Percentiles rank a stretch among this genome's conserved stretches.
Conservation (phyloP, 2,329 filamentous ascomycete genomes). For the Ophiostoma himal-ulmi region DNA sequence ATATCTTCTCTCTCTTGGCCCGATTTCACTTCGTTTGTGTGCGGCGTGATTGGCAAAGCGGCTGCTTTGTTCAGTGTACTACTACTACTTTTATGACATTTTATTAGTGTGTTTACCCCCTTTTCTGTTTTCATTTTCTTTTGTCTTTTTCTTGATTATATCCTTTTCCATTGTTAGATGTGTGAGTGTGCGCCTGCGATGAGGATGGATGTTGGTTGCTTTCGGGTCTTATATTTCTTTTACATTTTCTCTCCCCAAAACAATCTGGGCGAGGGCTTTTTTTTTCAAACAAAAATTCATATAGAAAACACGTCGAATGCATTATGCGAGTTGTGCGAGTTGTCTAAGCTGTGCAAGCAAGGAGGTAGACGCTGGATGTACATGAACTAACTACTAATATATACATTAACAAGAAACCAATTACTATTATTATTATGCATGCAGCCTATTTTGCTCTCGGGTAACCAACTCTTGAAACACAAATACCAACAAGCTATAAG, state of each 20-base stretch:
- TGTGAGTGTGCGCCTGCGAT: neutral
- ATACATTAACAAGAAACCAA: neutral
- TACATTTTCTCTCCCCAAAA: constrained; percentile 11
- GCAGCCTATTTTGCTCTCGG: neutral
- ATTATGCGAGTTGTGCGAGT: neutral
- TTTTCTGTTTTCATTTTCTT: neutral
- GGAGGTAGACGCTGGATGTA: too few species aligned
- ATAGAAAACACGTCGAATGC: neutral
- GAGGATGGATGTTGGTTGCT: constrained; percentile 3
- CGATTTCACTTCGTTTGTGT: neutral
- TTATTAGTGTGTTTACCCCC: neutral
- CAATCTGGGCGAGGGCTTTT: neutral
- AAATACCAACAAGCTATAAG: neutral
- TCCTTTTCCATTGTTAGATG: neutral
- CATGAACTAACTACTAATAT: too few species aligned
- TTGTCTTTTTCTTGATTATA: neutral
- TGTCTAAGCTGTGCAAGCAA: too few species aligned
- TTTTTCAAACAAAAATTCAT: neutral
- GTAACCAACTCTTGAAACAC: neutral
- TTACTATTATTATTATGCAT: neutral
- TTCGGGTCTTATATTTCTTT: constrained; percentile 2
- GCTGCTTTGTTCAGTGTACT: constrained; percentile 4
- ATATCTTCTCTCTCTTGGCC: neutral
- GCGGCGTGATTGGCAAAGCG: neutral
- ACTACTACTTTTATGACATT: neutral